Evolutionary conservation across 2,329 filamentous ascomycete species (phyloP).

Genomic region (Aspergillus candidus): DNA sequence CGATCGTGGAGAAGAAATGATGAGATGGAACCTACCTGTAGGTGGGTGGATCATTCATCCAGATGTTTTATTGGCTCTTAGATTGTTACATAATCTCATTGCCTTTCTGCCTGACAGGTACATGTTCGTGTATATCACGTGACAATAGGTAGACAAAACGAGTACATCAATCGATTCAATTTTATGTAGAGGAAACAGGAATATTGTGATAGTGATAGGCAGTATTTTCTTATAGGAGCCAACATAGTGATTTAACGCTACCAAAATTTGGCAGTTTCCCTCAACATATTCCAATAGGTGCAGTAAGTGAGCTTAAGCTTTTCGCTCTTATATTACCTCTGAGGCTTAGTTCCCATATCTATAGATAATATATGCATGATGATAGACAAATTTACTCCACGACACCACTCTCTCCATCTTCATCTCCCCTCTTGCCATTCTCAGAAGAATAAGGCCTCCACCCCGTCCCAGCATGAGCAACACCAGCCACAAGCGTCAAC

Average conservation of each 20-base stretch:
- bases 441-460: constrained; percentile 39
- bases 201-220: not conserved
- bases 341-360: too few species aligned
- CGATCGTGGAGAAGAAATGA: not conserved
- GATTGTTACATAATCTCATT: not conserved
- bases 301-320: too few species aligned
- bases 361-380: not conserved
- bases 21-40: not conserved
- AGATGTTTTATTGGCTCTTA: not conserved
- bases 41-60: not conserved
- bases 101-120: too few species aligned
- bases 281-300: too few species aligned
- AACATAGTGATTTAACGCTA: too few species aligned
- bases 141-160: too few species aligned
- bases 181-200: not conserved
- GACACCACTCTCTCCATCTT: not conserved
- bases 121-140: too few species aligned
- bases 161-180: not conserved
- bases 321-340: too few species aligned
- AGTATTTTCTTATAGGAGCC: too few species aligned
- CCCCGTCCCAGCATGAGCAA: constrained; percentile 54
- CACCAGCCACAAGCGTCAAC: constrained; percentile 44
- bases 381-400: not conserved
- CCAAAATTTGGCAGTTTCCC: too few species aligned
- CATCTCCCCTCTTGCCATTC: constrained; percentile 3